Percentiles rank a stretch among this genome's conserved stretches.
Evolutionary conservation across 805 yeast species (phyloP).

Genomic region (Cyberlindnera bimundalis): DNA sequence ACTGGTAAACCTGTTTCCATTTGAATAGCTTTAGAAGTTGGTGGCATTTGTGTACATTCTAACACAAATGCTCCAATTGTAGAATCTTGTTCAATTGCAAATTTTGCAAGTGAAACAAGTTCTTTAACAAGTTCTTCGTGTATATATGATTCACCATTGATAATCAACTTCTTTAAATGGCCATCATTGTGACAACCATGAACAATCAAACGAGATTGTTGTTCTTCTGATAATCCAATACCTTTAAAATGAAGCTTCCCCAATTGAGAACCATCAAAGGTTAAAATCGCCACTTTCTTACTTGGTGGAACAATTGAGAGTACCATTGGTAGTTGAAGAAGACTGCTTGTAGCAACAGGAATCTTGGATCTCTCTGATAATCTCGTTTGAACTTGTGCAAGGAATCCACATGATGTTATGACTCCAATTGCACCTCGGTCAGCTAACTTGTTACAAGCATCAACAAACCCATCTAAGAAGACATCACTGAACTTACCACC

Average conservation of each 20-base stretch:
- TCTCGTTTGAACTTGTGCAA: constrained; percentile 31
- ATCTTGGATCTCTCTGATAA: constrained; percentile 24
- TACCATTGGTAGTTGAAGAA: constrained; percentile 31
- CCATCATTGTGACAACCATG: constrained; percentile 25
- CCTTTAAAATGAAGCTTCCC: constrained; percentile 30
- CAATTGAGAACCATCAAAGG: constrained; percentile 29
- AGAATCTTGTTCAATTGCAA: constrained; percentile 22
- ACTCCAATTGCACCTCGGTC: constrained; percentile 33
- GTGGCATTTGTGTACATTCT: constrained; percentile 37
- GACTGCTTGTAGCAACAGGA: constrained; percentile 33
- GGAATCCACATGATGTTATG: constrained; percentile 35
- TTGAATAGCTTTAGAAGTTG: constrained; percentile 30
- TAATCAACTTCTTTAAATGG: constrained; percentile 27
- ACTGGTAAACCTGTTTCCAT: constrained; percentile 29
- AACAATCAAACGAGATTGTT: constrained; percentile 21
- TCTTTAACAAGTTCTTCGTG: constrained; percentile 28
- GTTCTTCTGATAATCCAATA: constrained; percentile 28
- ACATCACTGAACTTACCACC: constrained; percentile 24
- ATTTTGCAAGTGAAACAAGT: constrained; percentile 24
- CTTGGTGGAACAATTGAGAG: constrained; percentile 20
- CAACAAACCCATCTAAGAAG: constrained; percentile 28
- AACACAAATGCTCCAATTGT: constrained; percentile 30
- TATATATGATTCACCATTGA: constrained; percentile 26
- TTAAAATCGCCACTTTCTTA: constrained; percentile 29
- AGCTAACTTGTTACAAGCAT: constrained; percentile 27